Evolutionary conservation across 495 filamentous ascomycete species (phyloP), one percentile per base, ranked within the genome.

Genomic region (Penicillium soppii): DNA sequence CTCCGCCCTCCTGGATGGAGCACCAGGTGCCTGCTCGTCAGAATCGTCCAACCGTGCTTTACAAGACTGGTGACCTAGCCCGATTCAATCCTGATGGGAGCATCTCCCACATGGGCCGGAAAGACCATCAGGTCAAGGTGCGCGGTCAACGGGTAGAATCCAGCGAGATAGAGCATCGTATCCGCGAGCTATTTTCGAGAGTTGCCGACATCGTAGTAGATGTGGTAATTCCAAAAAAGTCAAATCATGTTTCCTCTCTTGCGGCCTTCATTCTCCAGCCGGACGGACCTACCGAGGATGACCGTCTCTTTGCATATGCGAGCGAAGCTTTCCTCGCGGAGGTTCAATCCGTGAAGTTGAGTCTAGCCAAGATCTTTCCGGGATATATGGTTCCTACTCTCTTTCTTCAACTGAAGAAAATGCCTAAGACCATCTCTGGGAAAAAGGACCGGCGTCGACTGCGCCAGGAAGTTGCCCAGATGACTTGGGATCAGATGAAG

Each of bases 321-420:
- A n/a, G n/a, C n/a, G n/a, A n/a, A n/a, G n/a, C n/a, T n/a, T n/a
- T n/a, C n/a, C n/a, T n/a, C n/a, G n/a, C n/a, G n/a, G n/a, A n/a
- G n/a, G n/a, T n/a, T n/a, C n/a, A n/a, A n/a, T n/a, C n/a, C n/a
- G n/a, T n/a, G n/a, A n/a, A n/a, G n/a, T n/a, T n/a, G n/a, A n/a
- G n/a, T n/a, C n/a, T n/a, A n/a, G n/a, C n/a, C n/a, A n/a, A n/a
- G n/a, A n/a, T n/a, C n/a, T n/a, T 62, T n/a, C 68, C 69, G 15
- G n/a, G 30, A 29, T 75, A 77, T 57, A 77, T 79, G 73, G 58
- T 76, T 0, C 75, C 71, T 0, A 47, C 49, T 1, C 5, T 69
- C 17, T 73, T 65, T 12, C 12, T 77, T 2, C 64, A 66, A 0
- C 45, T 77, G 0, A 43, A 53, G 47, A 6, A 26, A 32, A 13